Evolutionary conservation across 345 rosid species (phyloP).

Genomic region (Cardamine chenopodiifolia): DNA sequence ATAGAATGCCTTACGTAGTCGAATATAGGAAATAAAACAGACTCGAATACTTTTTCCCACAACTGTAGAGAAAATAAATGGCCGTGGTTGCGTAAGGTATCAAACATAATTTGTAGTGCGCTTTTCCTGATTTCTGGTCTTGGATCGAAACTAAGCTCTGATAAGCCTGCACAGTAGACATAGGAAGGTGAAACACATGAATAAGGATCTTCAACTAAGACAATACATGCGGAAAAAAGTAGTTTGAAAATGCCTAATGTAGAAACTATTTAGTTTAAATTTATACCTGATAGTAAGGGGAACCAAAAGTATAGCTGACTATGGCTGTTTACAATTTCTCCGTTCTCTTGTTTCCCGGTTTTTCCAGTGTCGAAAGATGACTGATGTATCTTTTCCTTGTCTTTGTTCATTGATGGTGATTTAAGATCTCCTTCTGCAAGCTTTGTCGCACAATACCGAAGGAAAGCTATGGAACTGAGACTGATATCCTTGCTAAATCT

Average conservation of each 20-base stretch:
- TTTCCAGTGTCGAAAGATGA: constrained; percentile 57
- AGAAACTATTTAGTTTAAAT: constrained; percentile 27
- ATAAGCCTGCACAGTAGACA: constrained; percentile 66
- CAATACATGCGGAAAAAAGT: constrained; percentile 1
- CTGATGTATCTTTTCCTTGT: constrained; percentile 65
- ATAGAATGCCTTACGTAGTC: constrained; percentile 98
- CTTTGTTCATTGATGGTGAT: constrained; percentile 64
- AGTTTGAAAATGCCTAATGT: constrained; percentile 7
- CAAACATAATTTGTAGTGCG: constrained; percentile 91
- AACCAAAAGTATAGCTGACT: constrained; percentile 94
- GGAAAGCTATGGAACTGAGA: constrained; percentile 89
- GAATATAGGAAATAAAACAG: constrained; percentile 92
- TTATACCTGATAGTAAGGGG: constrained; percentile 88
- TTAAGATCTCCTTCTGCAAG: constrained; percentile 94
- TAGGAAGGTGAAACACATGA: constrained; percentile 21
- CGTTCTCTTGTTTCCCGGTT: constrained; percentile 64
- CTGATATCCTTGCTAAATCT: constrained; percentile 93
- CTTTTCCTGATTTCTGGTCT: constrained; percentile 97
- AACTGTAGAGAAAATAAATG: constrained; percentile 81
- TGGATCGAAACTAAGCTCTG: constrained; percentile 98
- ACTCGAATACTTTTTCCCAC: constrained; percentile 92
- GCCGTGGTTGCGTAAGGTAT: constrained; percentile 91
- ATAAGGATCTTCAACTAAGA: constrained; percentile 30
- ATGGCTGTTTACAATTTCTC: constrained; percentile 65
- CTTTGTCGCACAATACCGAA: constrained; percentile 92